Evolutionary conservation across 1,139 yeast species (phyloP).

Genomic region (Geotrichum restrictum): DNA sequence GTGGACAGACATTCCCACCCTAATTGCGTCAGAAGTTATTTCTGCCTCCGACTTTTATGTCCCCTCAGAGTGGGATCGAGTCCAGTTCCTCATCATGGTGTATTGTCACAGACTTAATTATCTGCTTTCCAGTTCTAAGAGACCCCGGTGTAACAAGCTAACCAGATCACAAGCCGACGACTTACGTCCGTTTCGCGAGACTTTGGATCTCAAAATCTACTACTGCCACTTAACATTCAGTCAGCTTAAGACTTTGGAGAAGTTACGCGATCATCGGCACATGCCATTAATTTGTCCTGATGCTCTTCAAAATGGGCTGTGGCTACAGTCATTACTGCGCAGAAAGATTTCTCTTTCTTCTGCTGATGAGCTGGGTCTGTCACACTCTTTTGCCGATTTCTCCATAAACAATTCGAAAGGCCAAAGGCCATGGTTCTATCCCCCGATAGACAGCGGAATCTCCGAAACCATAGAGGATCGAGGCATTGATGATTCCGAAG

Average conservation of each 20-base stretch:
- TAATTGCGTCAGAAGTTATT: slow-evolving; percentile 43
- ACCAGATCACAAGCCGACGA: slow-evolving; percentile 5
- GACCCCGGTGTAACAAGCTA: background rate
- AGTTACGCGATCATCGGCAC: slow-evolving; percentile 38
- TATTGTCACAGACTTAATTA: background rate
- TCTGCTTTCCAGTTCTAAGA: background rate
- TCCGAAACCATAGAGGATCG: background rate
- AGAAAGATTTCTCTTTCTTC: slow-evolving; percentile 34
- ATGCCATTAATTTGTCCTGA: slow-evolving; percentile 39
- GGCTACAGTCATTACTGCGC: slow-evolving; percentile 46
- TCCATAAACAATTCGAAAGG: background rate
- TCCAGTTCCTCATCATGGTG: slow-evolving; percentile 41
- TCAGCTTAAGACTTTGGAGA: slow-evolving; percentile 43
- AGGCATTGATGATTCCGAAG: background rate
- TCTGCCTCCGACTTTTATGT: slow-evolving; percentile 49
- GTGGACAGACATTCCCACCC: slow-evolving; percentile 47
- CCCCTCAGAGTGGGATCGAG: slow-evolving; percentile 52
- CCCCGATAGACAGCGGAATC: background rate
- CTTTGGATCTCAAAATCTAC: slow-evolving; percentile 43
- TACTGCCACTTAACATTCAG: slow-evolving; percentile 49
- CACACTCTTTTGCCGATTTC: background rate
- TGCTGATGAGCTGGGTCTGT: slow-evolving; percentile 23
- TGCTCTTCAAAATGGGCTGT: slow-evolving; percentile 46
- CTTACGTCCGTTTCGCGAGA: slow-evolving; percentile 29
- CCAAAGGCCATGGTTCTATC: background rate